Base-by-base conservation (phyloP, 139 green algal species). In the Nannochloris sp. region DNA sequence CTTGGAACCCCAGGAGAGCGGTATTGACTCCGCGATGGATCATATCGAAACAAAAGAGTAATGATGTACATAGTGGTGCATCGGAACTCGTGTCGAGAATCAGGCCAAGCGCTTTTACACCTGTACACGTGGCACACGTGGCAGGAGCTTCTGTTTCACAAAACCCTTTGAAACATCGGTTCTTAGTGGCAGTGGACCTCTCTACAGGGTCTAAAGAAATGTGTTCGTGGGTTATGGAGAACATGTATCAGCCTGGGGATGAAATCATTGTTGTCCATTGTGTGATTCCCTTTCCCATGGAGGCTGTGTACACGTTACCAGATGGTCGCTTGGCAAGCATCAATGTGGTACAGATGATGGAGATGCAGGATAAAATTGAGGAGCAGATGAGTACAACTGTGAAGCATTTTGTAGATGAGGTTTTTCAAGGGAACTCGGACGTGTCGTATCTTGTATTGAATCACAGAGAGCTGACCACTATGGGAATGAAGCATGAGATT, bases 271-370 rank as follows among this genome's bases (percentile, higher is more conserved):
- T 71, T 26, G 55, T 46, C 4, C 56, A 71, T 48, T 71, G 62
- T 56, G 53, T 76, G 9, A 55, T 63, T 26, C 43, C 59, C 50
- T 53, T 71, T 36, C 61, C 62, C 1, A 25, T 53, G 49, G 17
- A 29, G 25, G 25, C 23, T 8, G n/a, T 76, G 2, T 71, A 67
- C 26, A 53, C 56, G 3, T 17, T 67, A 23, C 68, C 68, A 11
- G 68, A 76, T 29, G 63, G 63, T 11, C 29, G 63, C 13, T 48
- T 76, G 43, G 69, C 62, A 3, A 28, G 58, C 43, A 20, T 76
- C 2, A 59, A 76, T 29, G 30, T 76, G 26, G 62, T 67, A 20
- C 11, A 13, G 10, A 33, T 76, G 62, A 63, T 76, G 44, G 5
- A 60, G 20, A 44, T 20, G 17, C 49, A 75, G 49, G 61, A 75